Conservation (phyloP, 495 filamentous ascomycete genomes). For the Darksidea phi region DNA sequence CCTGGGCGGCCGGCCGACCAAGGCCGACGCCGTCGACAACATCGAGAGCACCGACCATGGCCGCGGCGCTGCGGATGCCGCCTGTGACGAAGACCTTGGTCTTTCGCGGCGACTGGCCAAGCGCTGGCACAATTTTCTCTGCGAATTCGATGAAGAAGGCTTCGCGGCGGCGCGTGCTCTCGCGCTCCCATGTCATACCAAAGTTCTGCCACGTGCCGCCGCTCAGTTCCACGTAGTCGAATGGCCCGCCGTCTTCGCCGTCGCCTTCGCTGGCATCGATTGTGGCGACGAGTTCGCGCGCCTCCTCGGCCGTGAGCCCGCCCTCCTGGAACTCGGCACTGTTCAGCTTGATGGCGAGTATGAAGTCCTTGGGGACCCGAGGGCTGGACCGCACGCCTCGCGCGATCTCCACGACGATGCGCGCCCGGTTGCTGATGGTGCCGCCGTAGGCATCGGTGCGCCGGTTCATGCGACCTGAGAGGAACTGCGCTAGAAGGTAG, state of each 20-base stretch:
- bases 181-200: constrained; percentile 52
- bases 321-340: not conserved
- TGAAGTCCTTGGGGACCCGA: constrained; percentile 3
- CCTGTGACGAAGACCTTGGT: constrained; percentile 61
- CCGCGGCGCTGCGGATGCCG: constrained; percentile 57
- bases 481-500: constrained; percentile 68
- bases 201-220: constrained; percentile 62
- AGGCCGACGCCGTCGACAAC: constrained; percentile 12
- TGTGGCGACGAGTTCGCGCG: not conserved
- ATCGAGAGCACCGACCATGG: constrained; percentile 56
- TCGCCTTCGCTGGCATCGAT: not conserved
- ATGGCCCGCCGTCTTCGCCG: constrained; percentile 25
- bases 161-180: constrained; percentile 56
- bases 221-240: constrained; percentile 65
- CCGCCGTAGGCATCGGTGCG: constrained; percentile 66
- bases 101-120: constrained; percentile 40
- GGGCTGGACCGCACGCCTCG: constrained; percentile 48
- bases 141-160: constrained; percentile 68
- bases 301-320: not conserved
- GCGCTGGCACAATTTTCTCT: constrained; percentile 53
- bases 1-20: constrained; percentile 12
- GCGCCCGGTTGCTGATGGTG: constrained; percentile 55
- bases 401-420: constrained; percentile 56
- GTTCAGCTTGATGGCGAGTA: constrained; percentile 33
- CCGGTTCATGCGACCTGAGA: constrained; percentile 58